Evolutionary conservation across 2,329 filamentous ascomycete genomes (phyloP).

Genomic region (Neonectria hederae): DNA sequence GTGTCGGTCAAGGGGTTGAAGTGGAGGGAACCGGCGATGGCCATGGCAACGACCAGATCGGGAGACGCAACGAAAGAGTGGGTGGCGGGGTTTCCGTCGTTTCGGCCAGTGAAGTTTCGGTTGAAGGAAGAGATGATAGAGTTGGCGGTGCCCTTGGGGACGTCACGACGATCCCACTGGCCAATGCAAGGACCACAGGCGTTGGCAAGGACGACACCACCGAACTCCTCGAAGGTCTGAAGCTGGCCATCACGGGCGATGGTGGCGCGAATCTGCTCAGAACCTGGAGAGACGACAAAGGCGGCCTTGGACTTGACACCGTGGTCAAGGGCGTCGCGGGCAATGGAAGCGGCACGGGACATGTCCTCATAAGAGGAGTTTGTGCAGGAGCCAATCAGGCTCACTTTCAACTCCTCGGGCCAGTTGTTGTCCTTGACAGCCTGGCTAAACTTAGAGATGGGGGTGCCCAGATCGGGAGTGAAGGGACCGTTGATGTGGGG

Average conservation of each 20-base stretch:
- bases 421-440: conserved; percentile 85
- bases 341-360: conserved; percentile 91
- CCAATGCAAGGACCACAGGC: conserved; percentile 95
- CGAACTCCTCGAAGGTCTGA: conserved; percentile 84
- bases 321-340: conserved; percentile 89
- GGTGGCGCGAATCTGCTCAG: conserved; percentile 95
- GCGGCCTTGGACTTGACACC: conserved; percentile 88
- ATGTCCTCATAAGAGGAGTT: conserved; percentile 99
- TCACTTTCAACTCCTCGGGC: conserved; percentile 91
- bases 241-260: conserved; percentile 90
- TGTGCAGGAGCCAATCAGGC: conserved; percentile 96
- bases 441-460: conserved; percentile 88
- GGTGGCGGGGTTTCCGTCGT: conserved; percentile 94
- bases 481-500: conserved; percentile 98
- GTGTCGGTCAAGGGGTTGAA: conserved; percentile 97
- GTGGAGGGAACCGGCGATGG: conserved; percentile 82
- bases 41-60: conserved; percentile 87
- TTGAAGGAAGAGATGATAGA: conserved; percentile 99
- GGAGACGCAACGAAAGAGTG: conserved; percentile 94
- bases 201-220: conserved; percentile 90
- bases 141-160: conserved; percentile 95
- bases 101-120: conserved; percentile 99
- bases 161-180: conserved; percentile 93
- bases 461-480: conserved; percentile 93
- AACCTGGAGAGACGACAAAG: conserved; percentile 96